These are phyloP conservation scores for Thozetella sp. DNA, from an alignment of 495 filamentous ascomycete genomes.

Conservation along the genomic window DNA sequence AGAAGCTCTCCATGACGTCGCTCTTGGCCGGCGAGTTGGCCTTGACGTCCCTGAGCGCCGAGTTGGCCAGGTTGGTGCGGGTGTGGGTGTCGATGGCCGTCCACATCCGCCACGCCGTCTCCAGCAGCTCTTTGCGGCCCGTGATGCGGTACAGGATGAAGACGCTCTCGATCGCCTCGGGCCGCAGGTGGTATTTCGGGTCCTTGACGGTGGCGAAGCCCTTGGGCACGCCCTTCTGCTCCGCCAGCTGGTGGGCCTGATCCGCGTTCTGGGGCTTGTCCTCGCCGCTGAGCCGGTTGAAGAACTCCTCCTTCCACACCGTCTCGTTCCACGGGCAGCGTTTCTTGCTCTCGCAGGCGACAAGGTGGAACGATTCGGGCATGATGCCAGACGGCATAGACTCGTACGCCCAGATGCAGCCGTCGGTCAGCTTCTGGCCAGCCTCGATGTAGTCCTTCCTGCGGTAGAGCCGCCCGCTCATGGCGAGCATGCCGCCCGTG, in stretches of 20 bases:
- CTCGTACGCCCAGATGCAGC: constrained; percentile 89
- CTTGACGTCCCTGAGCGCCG: constrained; percentile 57
- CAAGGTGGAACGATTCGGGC: constrained; percentile 72
- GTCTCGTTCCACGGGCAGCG: neutral
- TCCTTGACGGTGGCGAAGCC: constrained; percentile 49
- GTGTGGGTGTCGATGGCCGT: constrained; percentile 60
- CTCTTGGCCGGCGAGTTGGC: constrained; percentile 22
- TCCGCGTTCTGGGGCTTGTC: neutral
- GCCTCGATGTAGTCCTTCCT: constrained; percentile 74
- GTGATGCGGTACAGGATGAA: constrained; percentile 80
- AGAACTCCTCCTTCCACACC: neutral
- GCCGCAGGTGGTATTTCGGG: constrained; percentile 47
- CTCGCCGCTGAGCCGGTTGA: neutral
- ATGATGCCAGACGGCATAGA: constrained; percentile 81
- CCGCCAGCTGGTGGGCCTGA: neutral
- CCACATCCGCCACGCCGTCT: constrained; percentile 83
- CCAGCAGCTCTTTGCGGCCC: constrained; percentile 62
- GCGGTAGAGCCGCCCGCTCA: constrained; percentile 78
- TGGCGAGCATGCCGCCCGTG: constrained; percentile 86
- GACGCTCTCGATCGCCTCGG: constrained; percentile 72
- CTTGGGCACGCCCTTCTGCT: constrained; percentile 38
- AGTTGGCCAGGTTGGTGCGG: constrained; percentile 57
- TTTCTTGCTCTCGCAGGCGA: constrained; percentile 31
- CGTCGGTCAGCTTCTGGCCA: constrained; percentile 77
- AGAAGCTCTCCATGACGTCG: constrained; percentile 57